Percentiles rank a stretch among this genome's conserved stretches.
These are phyloP conservation scores for Aspergillus sclerotioniger DNA, from an alignment of 495 filamentous ascomycete genomes.

Conservation along the genomic window DNA sequence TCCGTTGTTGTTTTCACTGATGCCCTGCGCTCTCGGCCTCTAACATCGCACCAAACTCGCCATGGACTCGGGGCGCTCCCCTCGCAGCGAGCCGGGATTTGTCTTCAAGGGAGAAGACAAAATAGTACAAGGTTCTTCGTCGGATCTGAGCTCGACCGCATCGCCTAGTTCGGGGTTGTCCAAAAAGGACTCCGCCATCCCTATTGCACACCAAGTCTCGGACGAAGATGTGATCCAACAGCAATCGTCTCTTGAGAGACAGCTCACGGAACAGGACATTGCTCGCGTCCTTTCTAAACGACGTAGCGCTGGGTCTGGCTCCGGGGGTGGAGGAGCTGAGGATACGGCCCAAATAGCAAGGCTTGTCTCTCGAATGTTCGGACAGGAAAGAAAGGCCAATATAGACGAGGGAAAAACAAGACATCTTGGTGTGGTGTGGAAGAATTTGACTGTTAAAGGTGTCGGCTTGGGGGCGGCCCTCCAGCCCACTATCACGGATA, in stretches of 20 bases:
- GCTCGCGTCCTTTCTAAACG: constrained; percentile 50
- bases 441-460: constrained; percentile 62
- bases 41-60: background rate
- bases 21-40: background rate
- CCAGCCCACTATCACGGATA: constrained; percentile 62
- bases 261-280: constrained; percentile 49
- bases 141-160: background rate
- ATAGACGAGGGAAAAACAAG: constrained; percentile 66
- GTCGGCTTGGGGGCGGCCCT: constrained; percentile 64
- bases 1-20: background rate
- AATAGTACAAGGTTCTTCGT: background rate
- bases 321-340: constrained; percentile 37
- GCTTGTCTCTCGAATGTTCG: constrained; percentile 66
- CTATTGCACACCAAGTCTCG: constrained; percentile 3
- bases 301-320: constrained; percentile 37
- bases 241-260: constrained; percentile 4
- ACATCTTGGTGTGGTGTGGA: constrained; percentile 59
- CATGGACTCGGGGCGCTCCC: background rate
- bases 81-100: background rate
- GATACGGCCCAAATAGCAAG: constrained; percentile 56
- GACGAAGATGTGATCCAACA: background rate
- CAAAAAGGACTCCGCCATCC: background rate
- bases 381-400: constrained; percentile 53
- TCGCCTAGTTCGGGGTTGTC: background rate
- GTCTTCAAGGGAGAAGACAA: background rate